Evolutionary conservation across 805 yeast species (phyloP).

Genomic region (Metschnikowia corniflorae): DNA sequence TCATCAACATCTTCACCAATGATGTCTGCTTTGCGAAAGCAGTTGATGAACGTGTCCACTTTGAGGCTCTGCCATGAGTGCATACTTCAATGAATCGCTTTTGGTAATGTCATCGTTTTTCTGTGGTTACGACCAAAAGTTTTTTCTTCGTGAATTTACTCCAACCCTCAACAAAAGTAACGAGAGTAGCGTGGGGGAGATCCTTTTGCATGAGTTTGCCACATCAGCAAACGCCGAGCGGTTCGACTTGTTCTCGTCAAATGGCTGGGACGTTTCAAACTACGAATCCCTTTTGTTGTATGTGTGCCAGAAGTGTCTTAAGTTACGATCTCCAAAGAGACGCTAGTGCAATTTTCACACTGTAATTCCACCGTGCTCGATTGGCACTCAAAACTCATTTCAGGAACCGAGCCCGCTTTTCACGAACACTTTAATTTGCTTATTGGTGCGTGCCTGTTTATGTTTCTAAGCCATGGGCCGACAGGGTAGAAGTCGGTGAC

Average conservation of each 20-base stretch:
- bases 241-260: conserved; percentile 38
- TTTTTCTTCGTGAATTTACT: too few relatives aligned
- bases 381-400: conserved; percentile 41
- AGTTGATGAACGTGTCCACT: too few relatives aligned
- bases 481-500: conserved; percentile 25
- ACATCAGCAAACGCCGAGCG: conserved; percentile 47
- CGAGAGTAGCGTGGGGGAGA: conserved; percentile 38
- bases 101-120: too few relatives aligned
- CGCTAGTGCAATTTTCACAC: conserved; percentile 20
- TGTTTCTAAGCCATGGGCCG: conserved; percentile 10
- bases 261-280: conserved; percentile 53
- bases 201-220: conserved; percentile 56
- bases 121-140: too few relatives aligned
- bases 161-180: too few relatives aligned
- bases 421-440: conserved; percentile 40
- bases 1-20: too few relatives aligned
- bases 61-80: too few relatives aligned
- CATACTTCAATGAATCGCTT: too few relatives aligned
- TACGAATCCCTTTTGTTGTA: conserved; percentile 55
- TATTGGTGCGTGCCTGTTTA: conserved; percentile 33
- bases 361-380: conserved; percentile 41
- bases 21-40: too few relatives aligned
- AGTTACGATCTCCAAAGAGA: conserved; percentile 21
- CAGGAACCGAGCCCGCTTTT: conserved; percentile 58
- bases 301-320: conserved; percentile 46